Conservation (phyloP, 495 filamentous ascomycete genomes). For the Tirmania nivea region DNA sequence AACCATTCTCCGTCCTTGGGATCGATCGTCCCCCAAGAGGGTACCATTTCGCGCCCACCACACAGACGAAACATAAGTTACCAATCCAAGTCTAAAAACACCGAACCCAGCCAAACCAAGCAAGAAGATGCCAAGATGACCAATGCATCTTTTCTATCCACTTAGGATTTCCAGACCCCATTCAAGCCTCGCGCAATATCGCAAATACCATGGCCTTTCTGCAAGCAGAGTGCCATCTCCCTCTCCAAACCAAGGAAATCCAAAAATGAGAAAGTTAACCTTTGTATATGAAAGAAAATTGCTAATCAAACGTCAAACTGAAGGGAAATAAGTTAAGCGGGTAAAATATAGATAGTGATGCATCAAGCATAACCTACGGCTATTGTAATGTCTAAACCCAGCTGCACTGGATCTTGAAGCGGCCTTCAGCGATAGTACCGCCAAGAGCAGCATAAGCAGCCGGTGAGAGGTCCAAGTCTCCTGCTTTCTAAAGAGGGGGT, state of each 20-base stretch:
- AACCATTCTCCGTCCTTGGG: too few relatives aligned
- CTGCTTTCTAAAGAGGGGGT: neutral
- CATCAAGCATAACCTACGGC: neutral
- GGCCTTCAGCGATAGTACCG: neutral
- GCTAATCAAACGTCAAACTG: too few relatives aligned
- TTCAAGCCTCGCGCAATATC: neutral
- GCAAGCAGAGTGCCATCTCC: neutral
- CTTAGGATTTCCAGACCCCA: neutral
- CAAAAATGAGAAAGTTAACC: too few relatives aligned
- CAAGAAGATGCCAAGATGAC: neutral
- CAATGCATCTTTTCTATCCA: neutral
- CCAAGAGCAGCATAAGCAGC: slow-evolving; percentile 5
- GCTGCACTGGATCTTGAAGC: neutral
- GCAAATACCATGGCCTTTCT: neutral
- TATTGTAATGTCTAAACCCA: neutral
- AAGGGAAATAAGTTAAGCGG: too few relatives aligned
- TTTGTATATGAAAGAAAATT: too few relatives aligned
- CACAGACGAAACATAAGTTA: neutral
- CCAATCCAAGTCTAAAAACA: slow-evolving; percentile 2
- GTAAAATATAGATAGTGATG: neutral
- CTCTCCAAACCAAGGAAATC: too few relatives aligned
- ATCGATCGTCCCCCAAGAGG: too few relatives aligned
- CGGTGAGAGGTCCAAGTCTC: slow-evolving; percentile 6
- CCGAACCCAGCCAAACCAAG: neutral
- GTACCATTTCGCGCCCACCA: too few relatives aligned